Evolutionary conservation across 257 asterid genomes (phyloP).

Genomic region (Echium plantagineum): DNA sequence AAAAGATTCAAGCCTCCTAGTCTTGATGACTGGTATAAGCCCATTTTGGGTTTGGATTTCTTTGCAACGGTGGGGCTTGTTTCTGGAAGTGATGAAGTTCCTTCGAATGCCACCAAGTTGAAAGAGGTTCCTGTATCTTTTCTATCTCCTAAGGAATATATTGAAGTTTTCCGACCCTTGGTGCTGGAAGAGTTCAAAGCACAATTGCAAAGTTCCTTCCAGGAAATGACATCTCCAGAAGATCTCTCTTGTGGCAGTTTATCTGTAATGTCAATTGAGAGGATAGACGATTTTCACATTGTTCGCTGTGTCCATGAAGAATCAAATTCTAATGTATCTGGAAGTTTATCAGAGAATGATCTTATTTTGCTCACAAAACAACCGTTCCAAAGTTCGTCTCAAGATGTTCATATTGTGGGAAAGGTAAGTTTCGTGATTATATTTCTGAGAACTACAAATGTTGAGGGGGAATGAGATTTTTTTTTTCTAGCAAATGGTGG

Average conservation of each 20-base stretch:
- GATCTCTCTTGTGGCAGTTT: slow-evolving; percentile 60
- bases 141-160: slow-evolving; percentile 68
- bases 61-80: slow-evolving; percentile 71
- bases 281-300: slow-evolving; percentile 83
- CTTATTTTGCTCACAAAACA: slow-evolving; percentile 75
- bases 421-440: slow-evolving; percentile 36
- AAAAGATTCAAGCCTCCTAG: slow-evolving; percentile 74
- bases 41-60: slow-evolving; percentile 70
- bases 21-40: slow-evolving; percentile 87
- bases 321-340: slow-evolving; percentile 35
- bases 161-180: slow-evolving; percentile 80
- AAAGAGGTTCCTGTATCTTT: slow-evolving; percentile 85
- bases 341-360: slow-evolving; percentile 68
- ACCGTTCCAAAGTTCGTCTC: slow-evolving; percentile 39
- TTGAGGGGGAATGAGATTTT: background rate
- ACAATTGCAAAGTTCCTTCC: slow-evolving; percentile 73
- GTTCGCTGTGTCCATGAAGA: slow-evolving; percentile 84
- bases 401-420: slow-evolving; percentile 74
- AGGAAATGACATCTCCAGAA: slow-evolving; percentile 62
- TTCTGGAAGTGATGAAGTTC: slow-evolving; percentile 36
- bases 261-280: slow-evolving; percentile 85
- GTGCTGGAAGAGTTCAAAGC: slow-evolving; percentile 94
- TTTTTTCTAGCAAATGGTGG: background rate
- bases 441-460: background rate
- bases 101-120: slow-evolving; percentile 38